Percentiles rank a stretch among this genome's conserved stretches.
phyloP scores from a whole-genome alignment of 768 basidiomycete genomes.

The Boletus vinaceobasis region DNA sequence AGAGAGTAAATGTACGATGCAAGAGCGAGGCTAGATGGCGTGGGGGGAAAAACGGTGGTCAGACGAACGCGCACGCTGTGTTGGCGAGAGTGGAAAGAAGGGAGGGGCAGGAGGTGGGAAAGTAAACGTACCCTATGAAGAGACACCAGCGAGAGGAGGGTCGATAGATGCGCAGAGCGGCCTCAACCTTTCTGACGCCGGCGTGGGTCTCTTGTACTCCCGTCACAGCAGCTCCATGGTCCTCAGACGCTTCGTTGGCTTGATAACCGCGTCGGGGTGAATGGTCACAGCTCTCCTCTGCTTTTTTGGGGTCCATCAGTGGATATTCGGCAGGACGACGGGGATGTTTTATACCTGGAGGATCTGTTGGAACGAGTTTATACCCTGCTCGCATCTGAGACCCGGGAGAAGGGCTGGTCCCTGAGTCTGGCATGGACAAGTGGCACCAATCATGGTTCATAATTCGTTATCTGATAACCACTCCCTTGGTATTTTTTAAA shows the following conservation, averaged over 20 bases:
- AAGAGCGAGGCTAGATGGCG: constrained; percentile 46
- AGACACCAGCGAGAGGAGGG: constrained; percentile 56
- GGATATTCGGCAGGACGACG: too few species aligned
- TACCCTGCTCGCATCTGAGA: constrained; percentile 18
- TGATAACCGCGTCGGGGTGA: neutral
- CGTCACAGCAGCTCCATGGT: neutral
- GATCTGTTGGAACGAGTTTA: constrained; percentile 10
- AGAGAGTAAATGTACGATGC: constrained; percentile 78
- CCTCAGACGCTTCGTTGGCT: neutral
- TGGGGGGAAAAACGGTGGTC: neutral
- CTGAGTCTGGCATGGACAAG: too few species aligned
- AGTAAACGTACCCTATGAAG: constrained; percentile 48
- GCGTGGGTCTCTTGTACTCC: constrained; percentile 28
- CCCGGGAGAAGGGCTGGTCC: neutral
- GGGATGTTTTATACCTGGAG: constrained; percentile 11
- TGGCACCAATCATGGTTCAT: too few species aligned
- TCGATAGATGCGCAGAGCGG: constrained; percentile 49
- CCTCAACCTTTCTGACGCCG: constrained; percentile 50
- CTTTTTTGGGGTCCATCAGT: constrained; percentile 1
- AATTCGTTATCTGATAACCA: constrained; percentile 14
- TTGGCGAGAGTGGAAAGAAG: neutral
- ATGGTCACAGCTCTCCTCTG: constrained; percentile 4
- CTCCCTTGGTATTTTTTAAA: too few species aligned
- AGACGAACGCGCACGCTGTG: neutral
- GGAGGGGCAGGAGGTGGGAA: neutral